phyloP scores from a whole-genome alignment of 2,329 filamentous ascomycete genomes.

The Diaporthe batatas region DNA sequence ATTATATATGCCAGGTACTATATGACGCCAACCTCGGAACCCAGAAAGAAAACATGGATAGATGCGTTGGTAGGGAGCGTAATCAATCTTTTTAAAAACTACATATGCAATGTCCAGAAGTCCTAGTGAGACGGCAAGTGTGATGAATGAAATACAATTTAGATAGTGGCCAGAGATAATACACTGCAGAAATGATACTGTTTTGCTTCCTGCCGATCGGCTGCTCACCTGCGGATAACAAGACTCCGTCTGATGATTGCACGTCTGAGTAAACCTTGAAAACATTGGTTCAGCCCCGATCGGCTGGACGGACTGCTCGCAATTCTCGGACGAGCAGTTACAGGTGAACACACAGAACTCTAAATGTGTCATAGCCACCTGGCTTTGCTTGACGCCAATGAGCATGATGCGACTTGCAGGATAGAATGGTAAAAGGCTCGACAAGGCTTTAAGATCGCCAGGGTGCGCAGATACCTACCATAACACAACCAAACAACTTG shows the following conservation, averaged over 20 bases:
- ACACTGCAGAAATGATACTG: neutral
- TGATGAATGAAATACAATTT: neutral
- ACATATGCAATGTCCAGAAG: too few relatives aligned
- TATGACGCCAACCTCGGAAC: neutral
- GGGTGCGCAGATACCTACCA: neutral
- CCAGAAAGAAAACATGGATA: neutral
- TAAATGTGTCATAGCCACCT: neutral
- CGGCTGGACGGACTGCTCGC: neutral
- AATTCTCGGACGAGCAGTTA: constrained; percentile 16
- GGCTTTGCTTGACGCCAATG: neutral
- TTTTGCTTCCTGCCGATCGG: neutral
- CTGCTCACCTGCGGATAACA: neutral
- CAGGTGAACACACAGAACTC: neutral
- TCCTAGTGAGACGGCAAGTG: neutral
- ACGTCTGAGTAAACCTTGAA: neutral
- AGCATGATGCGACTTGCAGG: constrained; percentile 7
- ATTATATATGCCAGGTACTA: neutral
- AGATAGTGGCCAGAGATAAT: neutral
- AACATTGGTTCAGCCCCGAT: neutral
- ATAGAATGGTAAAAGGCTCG: neutral
- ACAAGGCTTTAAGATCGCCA: neutral
- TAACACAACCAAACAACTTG: neutral
- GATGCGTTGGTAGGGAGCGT: neutral
- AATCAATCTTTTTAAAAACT: neutral
- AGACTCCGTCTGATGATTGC: neutral